Base-by-base conservation (phyloP, 495 filamentous ascomycete species). In the Hypoxylon intermedium region DNA sequence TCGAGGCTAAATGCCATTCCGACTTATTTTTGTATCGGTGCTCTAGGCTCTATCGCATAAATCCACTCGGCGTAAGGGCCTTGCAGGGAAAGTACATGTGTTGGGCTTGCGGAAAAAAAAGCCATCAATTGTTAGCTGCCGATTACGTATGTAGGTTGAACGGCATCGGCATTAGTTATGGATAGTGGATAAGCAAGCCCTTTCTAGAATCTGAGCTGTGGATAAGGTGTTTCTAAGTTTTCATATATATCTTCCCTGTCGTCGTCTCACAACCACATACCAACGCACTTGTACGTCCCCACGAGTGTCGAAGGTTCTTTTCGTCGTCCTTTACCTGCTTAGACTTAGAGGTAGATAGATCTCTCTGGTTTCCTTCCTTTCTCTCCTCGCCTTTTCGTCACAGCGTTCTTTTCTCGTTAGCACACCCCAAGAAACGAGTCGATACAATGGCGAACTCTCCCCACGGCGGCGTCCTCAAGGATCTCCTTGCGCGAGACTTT, bases 381-480 rank as follows among this genome's bases (percentile, higher is more conserved):
- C 55, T 47, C 16, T 24, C 42, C 16, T 24, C 5, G 45, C 33
- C 34, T 30, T 12, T 13, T 21, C 28, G 13, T 16, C 31, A 4
- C 15, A 58, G 13, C 48, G 13, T 52, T 28, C 37, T 44, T 47
- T 49, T 21, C 19, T 30, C 30, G 12, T 21, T 19, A 13, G 15
- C 19, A 19, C n/a, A 23, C 21, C 15, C 19, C 26, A 3, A 20
- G 9, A 6, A 1, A 46, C 42, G 36, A 38, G 16, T 28, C 19
- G 7, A 37, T 42, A 76, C 38, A 18, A 85, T 85, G 82, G 80
- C 82, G 31, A 85, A 96, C 80, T 72, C 89, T 74, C 94, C 94
- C 50, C 94, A 98, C 78, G 94, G 94, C 78, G 94, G 95, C 74
- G 82, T 93, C 78, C 88, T 98, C 63, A 98, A 97, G 85, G 94